A percentile compares a stretch with the other conserved stretches of the same genome.
Conservation (phyloP, 1,284 basidiomycete species). For the Sanguinoderma infundibulare region DNA sequence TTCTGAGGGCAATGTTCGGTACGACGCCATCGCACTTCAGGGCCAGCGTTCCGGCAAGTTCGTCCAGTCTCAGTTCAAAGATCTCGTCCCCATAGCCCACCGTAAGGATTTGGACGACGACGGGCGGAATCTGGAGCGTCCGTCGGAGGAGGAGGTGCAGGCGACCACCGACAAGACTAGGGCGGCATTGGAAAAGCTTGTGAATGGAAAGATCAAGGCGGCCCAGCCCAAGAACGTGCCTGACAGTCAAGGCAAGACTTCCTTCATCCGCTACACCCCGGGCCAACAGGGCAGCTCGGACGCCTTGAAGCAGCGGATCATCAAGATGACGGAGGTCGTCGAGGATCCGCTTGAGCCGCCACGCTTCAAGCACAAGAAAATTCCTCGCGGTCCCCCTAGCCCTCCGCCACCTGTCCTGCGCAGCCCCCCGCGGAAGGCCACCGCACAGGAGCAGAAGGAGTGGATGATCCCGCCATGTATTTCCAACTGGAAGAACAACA, state of each 20-base stretch:
- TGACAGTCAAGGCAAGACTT: slow-evolving; percentile 77
- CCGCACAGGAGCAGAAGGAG: slow-evolving; percentile 97
- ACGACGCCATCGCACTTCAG: slow-evolving; percentile 96
- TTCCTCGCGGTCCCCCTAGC: slow-evolving; percentile 92
- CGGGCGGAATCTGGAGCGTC: slow-evolving; percentile 83
- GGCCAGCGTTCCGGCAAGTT: slow-evolving; percentile 86
- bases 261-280: slow-evolving; percentile 96
- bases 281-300: slow-evolving; percentile 78
- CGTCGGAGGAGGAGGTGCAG: slow-evolving; percentile 89
- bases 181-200: slow-evolving; percentile 90
- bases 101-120: slow-evolving; percentile 87
- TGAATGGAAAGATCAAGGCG: slow-evolving; percentile 95
- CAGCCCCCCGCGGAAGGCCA: slow-evolving; percentile 94
- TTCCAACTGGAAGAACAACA: slow-evolving; percentile 99
- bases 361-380: slow-evolving; percentile 98
- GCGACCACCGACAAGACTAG: slow-evolving; percentile 90
- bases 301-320: slow-evolving; percentile 90
- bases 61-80: slow-evolving; percentile 96
- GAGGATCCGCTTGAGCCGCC: slow-evolving; percentile 98
- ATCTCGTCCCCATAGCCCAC: slow-evolving; percentile 91
- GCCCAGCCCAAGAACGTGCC: slow-evolving; percentile 91
- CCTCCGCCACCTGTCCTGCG: slow-evolving; percentile 97
- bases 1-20: slow-evolving; percentile 93
- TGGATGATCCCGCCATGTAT: slow-evolving; percentile 99
- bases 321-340: slow-evolving; percentile 97